Evolutionary conservation across 192 early-diverging fungal species (phyloP), one percentile per base, ranked within the genome.

Genomic region (Pilaira anomala): DNA sequence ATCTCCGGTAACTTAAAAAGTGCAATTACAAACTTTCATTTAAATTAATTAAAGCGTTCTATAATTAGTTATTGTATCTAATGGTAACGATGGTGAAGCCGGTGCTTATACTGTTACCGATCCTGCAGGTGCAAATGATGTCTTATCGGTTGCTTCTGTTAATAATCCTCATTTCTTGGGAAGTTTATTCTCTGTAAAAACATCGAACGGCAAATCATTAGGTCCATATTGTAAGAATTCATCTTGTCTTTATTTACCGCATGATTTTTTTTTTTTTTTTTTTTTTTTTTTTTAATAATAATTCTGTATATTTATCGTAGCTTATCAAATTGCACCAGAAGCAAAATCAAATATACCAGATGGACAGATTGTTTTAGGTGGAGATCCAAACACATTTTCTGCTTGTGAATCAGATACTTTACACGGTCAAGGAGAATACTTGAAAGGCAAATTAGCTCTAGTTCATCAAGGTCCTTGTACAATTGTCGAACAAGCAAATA

Each of bases 401-500:
- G 42, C 45, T 33, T 62, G 60, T 22, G 28, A 62, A 28, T 0
- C 46, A 18, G 30, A 19, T 12, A 36, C 29, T 2, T 36, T 85
- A 25, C 54, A 76, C 9, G 66, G 67, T 40, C 81, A 82, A 54
- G 77, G 36, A 0, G 66, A 56, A 19, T 59, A 56, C 49, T 68
- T 88, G 42, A 69, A 53, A 0, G 78, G 78, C 1, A 83, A 87
- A 62, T 75, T 86, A 22, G 77, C 79, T 24, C 61, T 93, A 39
- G 74, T 92, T 41, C 82, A 83, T 39, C 86, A 88, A 39, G 90
- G 90, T 6, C 69, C 69, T 7, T 93, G 91, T 52, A 79, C 74
- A 0, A 87, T 92, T 71, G 78, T 69, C 12, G 66, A 75, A 21
- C 92, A 93, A 78, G 69, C 82, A 0, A 52, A 44, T 0, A 72